A percentile compares a stretch with the other conserved stretches of the same genome.
These are phyloP conservation scores for Kwoniella europaea DNA, from an alignment of 768 basidiomycete species.

Conservation along the genomic window DNA sequence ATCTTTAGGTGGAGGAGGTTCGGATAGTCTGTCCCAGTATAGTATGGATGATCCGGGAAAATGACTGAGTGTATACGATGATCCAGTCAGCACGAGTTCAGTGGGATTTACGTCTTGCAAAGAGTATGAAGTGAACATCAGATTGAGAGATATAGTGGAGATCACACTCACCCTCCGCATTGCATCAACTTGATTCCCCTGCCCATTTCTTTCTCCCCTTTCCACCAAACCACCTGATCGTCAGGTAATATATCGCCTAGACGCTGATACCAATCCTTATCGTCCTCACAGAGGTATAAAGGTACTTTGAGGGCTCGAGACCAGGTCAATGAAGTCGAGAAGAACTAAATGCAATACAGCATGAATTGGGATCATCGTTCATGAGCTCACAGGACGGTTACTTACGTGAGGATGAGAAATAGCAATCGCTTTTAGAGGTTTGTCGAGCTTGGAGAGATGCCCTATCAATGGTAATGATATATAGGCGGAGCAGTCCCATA, in stretches of 20 bases:
- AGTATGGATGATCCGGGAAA: constrained; percentile 54
- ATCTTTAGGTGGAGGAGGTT: constrained; percentile 36
- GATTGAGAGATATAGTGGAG: too few relatives aligned
- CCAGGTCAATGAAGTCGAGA: constrained; percentile 54
- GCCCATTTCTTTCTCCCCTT: constrained; percentile 33
- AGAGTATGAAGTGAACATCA: too few relatives aligned
- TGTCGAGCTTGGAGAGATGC: constrained; percentile 30
- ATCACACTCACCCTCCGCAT: constrained; percentile 54
- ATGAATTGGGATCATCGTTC: not conserved
- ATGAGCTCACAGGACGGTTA: not conserved
- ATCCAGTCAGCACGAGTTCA: not conserved
- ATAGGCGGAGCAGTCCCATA: constrained; percentile 56
- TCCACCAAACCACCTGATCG: constrained; percentile 48
- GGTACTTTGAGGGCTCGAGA: constrained; percentile 49
- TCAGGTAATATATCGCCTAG: constrained; percentile 29
- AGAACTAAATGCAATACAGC: constrained; percentile 42
- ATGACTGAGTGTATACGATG: constrained; percentile 14
- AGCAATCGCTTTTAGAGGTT: constrained; percentile 52
- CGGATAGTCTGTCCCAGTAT: constrained; percentile 52
- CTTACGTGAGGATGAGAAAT: constrained; percentile 57
- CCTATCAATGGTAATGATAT: constrained; percentile 39
- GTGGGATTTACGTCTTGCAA: too few relatives aligned
- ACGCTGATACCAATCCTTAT: constrained; percentile 53
- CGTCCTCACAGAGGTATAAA: constrained; percentile 46
- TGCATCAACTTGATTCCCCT: constrained; percentile 45